Base-by-base conservation (phyloP, 768 basidiomycete genomes). In the Nidularia sp. region DNA sequence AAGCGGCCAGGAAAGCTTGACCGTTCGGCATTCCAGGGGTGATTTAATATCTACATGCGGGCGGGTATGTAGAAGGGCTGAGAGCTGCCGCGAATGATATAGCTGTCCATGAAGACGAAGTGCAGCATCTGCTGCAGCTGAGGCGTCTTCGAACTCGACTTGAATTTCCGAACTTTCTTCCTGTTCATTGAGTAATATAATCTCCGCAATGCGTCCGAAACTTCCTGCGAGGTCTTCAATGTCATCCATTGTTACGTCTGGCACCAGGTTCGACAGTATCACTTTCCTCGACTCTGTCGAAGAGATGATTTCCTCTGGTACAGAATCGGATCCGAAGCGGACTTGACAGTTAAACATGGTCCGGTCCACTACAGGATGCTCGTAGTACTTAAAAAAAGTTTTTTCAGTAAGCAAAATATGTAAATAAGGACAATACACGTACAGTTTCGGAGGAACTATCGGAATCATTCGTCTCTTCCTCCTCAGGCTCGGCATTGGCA, bases 1-100 rank as follows among this genome's bases (percentile, higher is more conserved):
- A 7, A 73, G 68, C 35, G 71, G 71, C 77, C 79, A 81, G 29
- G 62, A 66, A 4, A 83, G 48, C 53, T 70, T 74, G 50, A 79
- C 36, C n/a, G 18, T 61, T 52, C 53, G 47, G 34, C 48, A 46
- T 47, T 48, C 41, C 44, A 48, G 41, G 18, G 41, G 47, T 18
- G 46, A 46, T 29, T 45, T 55, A 10, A 53, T 22, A 35, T 45
- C 55, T 54, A 45, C 49, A 44, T 29, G 51, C 49, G 48, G 53
- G 54, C 55, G 54, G 31, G 63, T 50, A 34, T 67, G 61, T 25
- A 73, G 58, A 25, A 60, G 55, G 22, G 70, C 65, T 41, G 62
- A 57, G 46, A 78, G 50, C 4, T 49, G 32, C 18, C 53, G 56
- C 8, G 60, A 54, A 18, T 57, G 53, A 43, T 65, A 70, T 4